Evolutionary conservation across 1,284 basidiomycete species (phyloP).

Genomic region (Meira nashicola): DNA sequence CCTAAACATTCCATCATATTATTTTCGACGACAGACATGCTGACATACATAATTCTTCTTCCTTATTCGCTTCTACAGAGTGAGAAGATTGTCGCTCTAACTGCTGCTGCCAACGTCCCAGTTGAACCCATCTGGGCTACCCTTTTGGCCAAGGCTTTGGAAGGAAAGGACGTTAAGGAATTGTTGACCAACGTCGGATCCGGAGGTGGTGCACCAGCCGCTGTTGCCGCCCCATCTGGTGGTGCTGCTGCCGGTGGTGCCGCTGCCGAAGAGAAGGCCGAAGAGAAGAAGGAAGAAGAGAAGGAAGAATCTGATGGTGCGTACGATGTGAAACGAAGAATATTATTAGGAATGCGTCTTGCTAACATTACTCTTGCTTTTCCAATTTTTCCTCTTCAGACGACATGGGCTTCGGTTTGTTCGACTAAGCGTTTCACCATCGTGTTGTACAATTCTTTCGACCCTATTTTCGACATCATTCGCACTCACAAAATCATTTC

Average conservation of each 20-base stretch:
- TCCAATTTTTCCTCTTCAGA: background rate
- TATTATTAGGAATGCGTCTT: background rate
- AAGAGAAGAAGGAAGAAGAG: constrained; percentile 62
- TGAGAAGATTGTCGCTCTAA: constrained; percentile 83
- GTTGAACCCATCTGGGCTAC: constrained; percentile 96
- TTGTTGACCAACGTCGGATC: constrained; percentile 84
- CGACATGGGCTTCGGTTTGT: constrained; percentile 69
- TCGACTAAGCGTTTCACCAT: constrained; percentile 61
- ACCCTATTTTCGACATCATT: background rate
- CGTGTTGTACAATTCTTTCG: too few species aligned
- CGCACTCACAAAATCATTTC: background rate
- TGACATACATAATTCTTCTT: constrained; percentile 1
- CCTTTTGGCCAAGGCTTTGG: constrained; percentile 92
- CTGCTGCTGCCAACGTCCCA: constrained; percentile 75
- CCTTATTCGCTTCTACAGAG: constrained; percentile 58
- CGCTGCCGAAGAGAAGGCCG: constrained; percentile 70
- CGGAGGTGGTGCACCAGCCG: constrained; percentile 62
- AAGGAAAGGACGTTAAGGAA: constrained; percentile 95
- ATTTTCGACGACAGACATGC: constrained; percentile 12
- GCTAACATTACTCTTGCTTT: constrained; percentile 12
- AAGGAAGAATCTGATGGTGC: constrained; percentile 52
- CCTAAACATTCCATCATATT: background rate
- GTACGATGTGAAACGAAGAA: constrained; percentile 34
- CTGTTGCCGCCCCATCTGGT: constrained; percentile 56
- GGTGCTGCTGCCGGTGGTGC: constrained; percentile 54